Percentiles rank a stretch among this genome's conserved stretches.
Conservation (phyloP, 495 filamentous ascomycete genomes). For the Penicillium parvum region DNA sequence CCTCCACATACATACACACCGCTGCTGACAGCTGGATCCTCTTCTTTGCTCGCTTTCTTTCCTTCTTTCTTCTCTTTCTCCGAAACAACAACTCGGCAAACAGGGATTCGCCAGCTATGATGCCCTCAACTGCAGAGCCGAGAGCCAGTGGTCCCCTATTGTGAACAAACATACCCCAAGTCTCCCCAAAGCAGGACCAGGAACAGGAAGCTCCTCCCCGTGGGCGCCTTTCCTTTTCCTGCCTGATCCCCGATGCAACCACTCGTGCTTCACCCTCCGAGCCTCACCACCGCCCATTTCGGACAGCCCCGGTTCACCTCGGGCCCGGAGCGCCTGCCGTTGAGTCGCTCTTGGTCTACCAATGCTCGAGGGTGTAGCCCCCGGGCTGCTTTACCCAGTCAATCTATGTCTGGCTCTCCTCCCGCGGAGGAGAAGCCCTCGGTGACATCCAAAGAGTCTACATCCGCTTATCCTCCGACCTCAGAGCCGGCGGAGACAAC, state of each 20-base stretch:
- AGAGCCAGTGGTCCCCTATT: conserved; percentile 23
- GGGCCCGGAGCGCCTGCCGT: conserved; percentile 62
- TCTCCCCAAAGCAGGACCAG: conserved; percentile 11
- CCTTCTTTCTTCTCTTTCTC: background rate
- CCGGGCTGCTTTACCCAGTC: conserved; percentile 64
- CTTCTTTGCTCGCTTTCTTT: background rate
- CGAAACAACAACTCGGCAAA: background rate
- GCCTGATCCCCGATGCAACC: conserved; percentile 43
- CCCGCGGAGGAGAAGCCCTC: conserved; percentile 54
- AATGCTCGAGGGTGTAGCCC: conserved; percentile 64
- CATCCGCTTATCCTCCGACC: conserved; percentile 39
- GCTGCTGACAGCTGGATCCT: no score
- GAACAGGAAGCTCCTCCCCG: background rate
- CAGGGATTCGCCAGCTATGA: conserved; percentile 32
- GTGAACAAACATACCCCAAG: conserved; percentile 20
- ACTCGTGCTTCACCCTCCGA: conserved; percentile 44
- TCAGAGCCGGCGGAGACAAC: conserved; percentile 22
- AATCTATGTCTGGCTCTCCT: conserved; percentile 82
- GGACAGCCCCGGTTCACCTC: conserved; percentile 39
- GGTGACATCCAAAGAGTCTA: conserved; percentile 53
- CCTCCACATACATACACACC: no score
- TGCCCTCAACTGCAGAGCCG: conserved; percentile 21
- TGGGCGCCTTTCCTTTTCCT: conserved; percentile 5
- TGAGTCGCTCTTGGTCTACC: conserved; percentile 65
- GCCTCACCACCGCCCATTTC: conserved; percentile 40